These are phyloP conservation scores for Leccinum fuscescens DNA, from an alignment of 1,284 basidiomycete genomes.

Conservation along the genomic window DNA sequence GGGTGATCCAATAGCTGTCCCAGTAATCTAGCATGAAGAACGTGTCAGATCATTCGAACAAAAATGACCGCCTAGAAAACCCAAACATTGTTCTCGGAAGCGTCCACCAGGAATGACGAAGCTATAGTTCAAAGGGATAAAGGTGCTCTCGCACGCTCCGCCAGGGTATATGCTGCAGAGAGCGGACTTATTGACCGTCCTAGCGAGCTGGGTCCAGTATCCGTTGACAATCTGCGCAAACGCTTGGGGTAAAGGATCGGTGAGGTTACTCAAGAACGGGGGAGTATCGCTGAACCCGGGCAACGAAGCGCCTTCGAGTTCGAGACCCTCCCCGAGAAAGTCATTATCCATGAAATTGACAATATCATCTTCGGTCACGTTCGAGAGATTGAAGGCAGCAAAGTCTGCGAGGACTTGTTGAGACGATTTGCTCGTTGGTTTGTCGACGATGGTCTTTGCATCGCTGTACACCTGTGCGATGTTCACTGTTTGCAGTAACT, in stretches of 20 bases:
- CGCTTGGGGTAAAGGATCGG: conserved; percentile 67
- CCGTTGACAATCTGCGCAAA: conserved; percentile 79
- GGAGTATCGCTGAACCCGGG: conserved; percentile 65
- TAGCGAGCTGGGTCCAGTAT: conserved; percentile 80
- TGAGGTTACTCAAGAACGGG: conserved; percentile 69
- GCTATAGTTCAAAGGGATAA: conserved; percentile 88
- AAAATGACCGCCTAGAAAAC: neutral
- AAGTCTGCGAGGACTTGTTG: conserved; percentile 74
- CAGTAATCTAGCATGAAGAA: conserved; percentile 57
- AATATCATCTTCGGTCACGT: conserved; percentile 56
- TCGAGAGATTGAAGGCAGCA: conserved; percentile 46
- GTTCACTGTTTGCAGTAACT: conserved; percentile 86
- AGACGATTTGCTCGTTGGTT: conserved; percentile 71
- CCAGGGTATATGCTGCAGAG: conserved; percentile 56
- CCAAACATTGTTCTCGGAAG: conserved; percentile 68
- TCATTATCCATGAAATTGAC: conserved; percentile 73
- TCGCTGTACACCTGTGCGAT: conserved; percentile 75
- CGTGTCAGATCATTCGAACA: conserved; percentile 14
- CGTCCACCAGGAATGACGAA: conserved; percentile 86
- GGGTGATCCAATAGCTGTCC: conserved; percentile 86
- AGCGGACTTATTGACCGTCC: conserved; percentile 68
- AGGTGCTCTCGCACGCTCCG: conserved; percentile 70
- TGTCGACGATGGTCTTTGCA: conserved; percentile 90
- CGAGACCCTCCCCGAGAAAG: conserved; percentile 83
- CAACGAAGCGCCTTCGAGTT: conserved; percentile 67